Conservation (phyloP, 2,329 filamentous ascomycete genomes). For the Colletotrichum lindemuthianum region DNA sequence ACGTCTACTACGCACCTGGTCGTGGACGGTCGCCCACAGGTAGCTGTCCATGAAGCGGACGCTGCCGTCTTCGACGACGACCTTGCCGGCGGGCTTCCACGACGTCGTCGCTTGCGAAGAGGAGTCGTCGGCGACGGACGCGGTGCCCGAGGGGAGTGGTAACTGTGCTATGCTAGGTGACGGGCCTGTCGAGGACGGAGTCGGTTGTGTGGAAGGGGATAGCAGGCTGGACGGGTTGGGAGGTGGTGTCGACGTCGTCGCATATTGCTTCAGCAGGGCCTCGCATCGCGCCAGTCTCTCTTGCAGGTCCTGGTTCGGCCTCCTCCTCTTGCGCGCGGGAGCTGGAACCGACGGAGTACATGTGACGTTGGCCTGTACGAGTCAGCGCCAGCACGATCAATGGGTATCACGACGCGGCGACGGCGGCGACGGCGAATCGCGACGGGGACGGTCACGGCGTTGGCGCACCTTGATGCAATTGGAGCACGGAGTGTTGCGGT, state of each 20-base stretch:
- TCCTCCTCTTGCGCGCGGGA: constrained; percentile 66
- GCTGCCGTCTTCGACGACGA: constrained; percentile 65
- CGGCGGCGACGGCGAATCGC: neutral
- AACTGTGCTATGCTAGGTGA: constrained; percentile 32
- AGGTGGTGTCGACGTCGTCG: constrained; percentile 44
- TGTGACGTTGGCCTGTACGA: constrained; percentile 63
- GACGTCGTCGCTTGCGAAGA: constrained; percentile 38
- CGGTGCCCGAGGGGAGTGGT: constrained; percentile 36
- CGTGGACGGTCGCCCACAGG: constrained; percentile 63
- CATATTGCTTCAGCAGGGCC: constrained; percentile 67
- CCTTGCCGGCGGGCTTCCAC: constrained; percentile 61
- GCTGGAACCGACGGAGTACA: constrained; percentile 70
- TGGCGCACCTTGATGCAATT: constrained; percentile 67
- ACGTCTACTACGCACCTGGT: constrained; percentile 57
- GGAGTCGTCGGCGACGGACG: constrained; percentile 39
- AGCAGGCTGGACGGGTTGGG: constrained; percentile 36
- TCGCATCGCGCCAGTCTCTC: constrained; percentile 69
- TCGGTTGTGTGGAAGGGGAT: constrained; percentile 17
- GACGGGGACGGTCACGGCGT: constrained; percentile 33
- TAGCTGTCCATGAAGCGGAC: constrained; percentile 68
- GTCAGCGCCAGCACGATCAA: constrained; percentile 18
- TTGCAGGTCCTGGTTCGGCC: constrained; percentile 70
- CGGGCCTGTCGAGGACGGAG: constrained; percentile 27
- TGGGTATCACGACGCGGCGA: too few relatives aligned
- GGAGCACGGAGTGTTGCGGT: constrained; percentile 67